Base-by-base conservation (phyloP, 2,329 filamentous ascomycete genomes). In the Mollisiaceae sp. region DNA sequence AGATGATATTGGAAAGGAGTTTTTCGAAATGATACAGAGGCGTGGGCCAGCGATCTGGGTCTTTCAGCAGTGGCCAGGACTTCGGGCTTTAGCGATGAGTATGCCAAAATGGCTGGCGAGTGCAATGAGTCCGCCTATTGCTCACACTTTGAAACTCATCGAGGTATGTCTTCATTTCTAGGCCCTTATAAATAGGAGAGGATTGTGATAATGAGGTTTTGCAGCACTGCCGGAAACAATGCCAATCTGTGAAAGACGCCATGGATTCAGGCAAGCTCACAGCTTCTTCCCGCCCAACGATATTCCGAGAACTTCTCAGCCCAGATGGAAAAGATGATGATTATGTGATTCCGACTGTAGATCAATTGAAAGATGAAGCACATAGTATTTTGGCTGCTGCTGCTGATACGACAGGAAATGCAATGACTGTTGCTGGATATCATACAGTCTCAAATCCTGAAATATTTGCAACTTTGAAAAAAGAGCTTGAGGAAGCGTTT, bases 331-430 rank as follows among this genome's bases (percentile, higher is more conserved):
- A 56, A 2, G 60, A 59, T 50, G 43, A 56, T 15, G 69, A 67
- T 14, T 64, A 69, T 47, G 43, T 65, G 9, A 67, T 64, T 11
- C 69, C 69, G 4, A 59, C 59, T 11, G 56, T 64, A 15, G 63
- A 70, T 14, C 47, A 69, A 15, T 45, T 72, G 11, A 60, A 32
- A 8, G 67, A 69, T 39, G 70, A 70, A 32, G 59, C 63, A 1
- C 59, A 54, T 70, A 60, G 24, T 22, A 39, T 66, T 22, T 61
- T 65, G 4, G 72, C 66, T 9, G 76, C 77, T 0, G 76, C 75
- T 1, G 70, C 76, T 3, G 76, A 77, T 59, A 78, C 76, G 1
- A 78, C 77, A 0, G 76, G 75, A 1, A 77, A 78, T 67, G 74
- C 75, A 1, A 64, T 78, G 64, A 77, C 72, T 69, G 72, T 77